A percentile compares a stretch with the other conserved stretches of the same genome.
Evolutionary conservation across 1,284 basidiomycete genomes (phyloP).

Genomic region (Puccinia polysora): DNA sequence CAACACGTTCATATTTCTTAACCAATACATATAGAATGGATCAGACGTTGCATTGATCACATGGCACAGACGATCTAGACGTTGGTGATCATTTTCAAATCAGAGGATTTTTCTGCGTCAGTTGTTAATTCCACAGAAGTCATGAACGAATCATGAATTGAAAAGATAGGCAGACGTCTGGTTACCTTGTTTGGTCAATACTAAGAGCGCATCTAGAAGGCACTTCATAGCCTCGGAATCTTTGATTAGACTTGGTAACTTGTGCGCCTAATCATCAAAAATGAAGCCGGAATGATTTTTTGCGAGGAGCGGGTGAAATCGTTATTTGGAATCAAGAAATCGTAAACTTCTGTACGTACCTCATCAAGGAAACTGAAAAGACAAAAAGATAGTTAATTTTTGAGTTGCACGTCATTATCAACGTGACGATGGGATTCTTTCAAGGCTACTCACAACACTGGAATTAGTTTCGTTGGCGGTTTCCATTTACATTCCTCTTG

Average conservation of each 20-base stretch:
- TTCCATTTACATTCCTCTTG: conserved; percentile 18
- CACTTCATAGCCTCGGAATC: conserved; percentile 73
- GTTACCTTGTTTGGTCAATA: conserved; percentile 68
- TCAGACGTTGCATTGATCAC: conserved; percentile 77
- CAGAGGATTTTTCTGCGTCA: background rate
- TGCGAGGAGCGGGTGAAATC: background rate
- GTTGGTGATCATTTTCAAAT: background rate
- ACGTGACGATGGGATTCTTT: too few relatives aligned
- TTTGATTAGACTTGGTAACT: conserved; percentile 60
- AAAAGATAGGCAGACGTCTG: background rate
- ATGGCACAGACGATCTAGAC: conserved; percentile 65
- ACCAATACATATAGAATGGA: conserved; percentile 67
- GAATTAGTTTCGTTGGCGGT: conserved; percentile 27
- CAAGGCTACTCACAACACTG: conserved; percentile 33
- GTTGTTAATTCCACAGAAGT: too few relatives aligned
- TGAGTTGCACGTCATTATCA: too few relatives aligned
- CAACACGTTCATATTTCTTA: conserved; percentile 47
- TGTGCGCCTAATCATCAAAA: conserved; percentile 12
- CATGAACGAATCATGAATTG: conserved; percentile 4
- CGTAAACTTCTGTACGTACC: background rate
- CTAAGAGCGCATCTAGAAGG: conserved; percentile 72
- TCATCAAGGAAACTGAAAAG: conserved; percentile 26
- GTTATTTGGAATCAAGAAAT: too few relatives aligned
- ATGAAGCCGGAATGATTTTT: background rate
- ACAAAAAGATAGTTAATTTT: too few relatives aligned